Conservation (phyloP, 192 early-diverging fungal species). For the Diversispora eburnea region DNA sequence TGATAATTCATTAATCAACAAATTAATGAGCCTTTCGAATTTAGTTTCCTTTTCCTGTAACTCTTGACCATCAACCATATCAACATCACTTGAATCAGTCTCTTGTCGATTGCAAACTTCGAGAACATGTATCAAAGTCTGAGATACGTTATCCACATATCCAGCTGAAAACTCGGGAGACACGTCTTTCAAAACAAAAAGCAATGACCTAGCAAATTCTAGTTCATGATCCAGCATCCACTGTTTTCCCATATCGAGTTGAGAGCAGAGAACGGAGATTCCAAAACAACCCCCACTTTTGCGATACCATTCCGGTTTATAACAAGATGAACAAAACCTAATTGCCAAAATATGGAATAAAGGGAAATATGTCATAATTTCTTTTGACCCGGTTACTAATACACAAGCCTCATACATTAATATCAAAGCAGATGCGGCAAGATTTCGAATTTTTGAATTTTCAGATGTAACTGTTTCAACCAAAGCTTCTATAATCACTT, state of each 20-base stretch:
- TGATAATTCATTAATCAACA: constrained; percentile 87
- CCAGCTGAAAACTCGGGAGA: constrained; percentile 71
- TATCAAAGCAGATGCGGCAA: constrained; percentile 66
- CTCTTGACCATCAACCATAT: constrained; percentile 38
- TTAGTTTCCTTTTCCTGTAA: constrained; percentile 41
- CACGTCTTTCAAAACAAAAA: constrained; percentile 93
- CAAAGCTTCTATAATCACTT: constrained; percentile 74
- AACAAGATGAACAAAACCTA: constrained; percentile 88
- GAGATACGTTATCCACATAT: constrained; percentile 69
- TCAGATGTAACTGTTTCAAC: constrained; percentile 76
- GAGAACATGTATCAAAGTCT: constrained; percentile 70
- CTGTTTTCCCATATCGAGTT: constrained; percentile 77
- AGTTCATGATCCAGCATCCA: constrained; percentile 96
- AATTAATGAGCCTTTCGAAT: constrained; percentile 71
- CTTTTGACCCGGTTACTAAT: constrained; percentile 55
- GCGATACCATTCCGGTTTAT: constrained; percentile 79
- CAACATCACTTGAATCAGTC: constrained; percentile 33
- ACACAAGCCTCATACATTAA: constrained; percentile 59
- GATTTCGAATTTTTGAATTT: constrained; percentile 48
- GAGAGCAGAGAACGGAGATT: constrained; percentile 75
- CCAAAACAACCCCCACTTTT: constrained; percentile 90
- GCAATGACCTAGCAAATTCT: constrained; percentile 87
- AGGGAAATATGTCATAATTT: constrained; percentile 59
- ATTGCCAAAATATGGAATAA: constrained; percentile 78
- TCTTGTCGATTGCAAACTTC: constrained; percentile 63